Conservation (phyloP, 2,329 filamentous ascomycete species). For the Epicoccum sorghinum region DNA sequence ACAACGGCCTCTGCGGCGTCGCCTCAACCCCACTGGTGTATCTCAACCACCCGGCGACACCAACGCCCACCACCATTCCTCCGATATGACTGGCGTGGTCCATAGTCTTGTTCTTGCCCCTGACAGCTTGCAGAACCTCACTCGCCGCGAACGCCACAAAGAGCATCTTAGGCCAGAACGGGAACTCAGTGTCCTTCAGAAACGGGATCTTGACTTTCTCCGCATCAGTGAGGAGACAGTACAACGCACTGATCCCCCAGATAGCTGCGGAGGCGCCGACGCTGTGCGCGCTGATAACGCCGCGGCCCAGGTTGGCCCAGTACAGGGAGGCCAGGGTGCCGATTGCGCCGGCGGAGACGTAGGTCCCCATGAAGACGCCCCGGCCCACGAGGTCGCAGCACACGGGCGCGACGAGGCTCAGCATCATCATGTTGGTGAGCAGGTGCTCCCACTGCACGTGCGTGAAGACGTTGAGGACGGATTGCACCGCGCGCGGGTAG, state of each 20-base stretch:
- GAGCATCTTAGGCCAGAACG: constrained; percentile 41
- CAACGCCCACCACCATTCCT: constrained; percentile 35
- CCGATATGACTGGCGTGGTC: constrained; percentile 49
- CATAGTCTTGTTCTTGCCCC: constrained; percentile 19
- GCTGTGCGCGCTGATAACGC: constrained; percentile 34
- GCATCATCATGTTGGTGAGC: constrained; percentile 66
- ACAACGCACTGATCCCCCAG: constrained; percentile 41
- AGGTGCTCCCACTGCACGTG: constrained; percentile 68
- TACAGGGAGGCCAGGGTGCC: constrained; percentile 39
- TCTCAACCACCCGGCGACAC: constrained; percentile 35
- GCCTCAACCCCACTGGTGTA: constrained; percentile 24
- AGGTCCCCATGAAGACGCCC: constrained; percentile 44
- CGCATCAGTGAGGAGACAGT: constrained; percentile 38
- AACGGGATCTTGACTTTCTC: constrained; percentile 42
- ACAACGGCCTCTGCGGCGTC: neutral
- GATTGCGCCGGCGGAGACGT: constrained; percentile 41
- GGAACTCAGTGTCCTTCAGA: constrained; percentile 31
- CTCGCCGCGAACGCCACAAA: constrained; percentile 32
- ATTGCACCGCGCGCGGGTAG: constrained; percentile 65
- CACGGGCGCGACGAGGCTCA: constrained; percentile 69
- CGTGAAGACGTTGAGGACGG: constrained; percentile 71
- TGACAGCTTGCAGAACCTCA: constrained; percentile 31
- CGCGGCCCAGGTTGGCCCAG: constrained; percentile 42
- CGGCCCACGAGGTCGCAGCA: constrained; percentile 45
- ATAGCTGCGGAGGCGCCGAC: constrained; percentile 45